Evolutionary conservation across 1,139 yeast genomes (phyloP).

Genomic region (Debaryomycetaceae sp.): DNA sequence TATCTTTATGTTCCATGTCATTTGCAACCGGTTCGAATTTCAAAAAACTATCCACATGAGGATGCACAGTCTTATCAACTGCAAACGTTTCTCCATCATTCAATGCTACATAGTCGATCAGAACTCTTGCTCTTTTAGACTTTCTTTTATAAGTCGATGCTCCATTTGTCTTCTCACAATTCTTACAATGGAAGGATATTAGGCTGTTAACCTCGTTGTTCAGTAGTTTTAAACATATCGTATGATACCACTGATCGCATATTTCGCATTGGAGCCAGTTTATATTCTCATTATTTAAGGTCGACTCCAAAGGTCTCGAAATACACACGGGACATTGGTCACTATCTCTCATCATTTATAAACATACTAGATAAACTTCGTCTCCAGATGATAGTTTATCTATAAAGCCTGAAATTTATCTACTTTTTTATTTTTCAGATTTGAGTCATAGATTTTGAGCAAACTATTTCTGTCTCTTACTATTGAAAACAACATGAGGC

Average conservation of each 20-base stretch:
- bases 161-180: slow-evolving; percentile 46
- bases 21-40: slow-evolving; percentile 17
- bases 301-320: slow-evolving; percentile 10
- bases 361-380: not conserved
- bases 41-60: slow-evolving; percentile 49
- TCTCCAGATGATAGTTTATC: too few species aligned
- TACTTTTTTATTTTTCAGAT: too few species aligned
- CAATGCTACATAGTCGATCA: slow-evolving; percentile 75
- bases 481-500: too few species aligned
- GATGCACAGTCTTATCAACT: slow-evolving; percentile 58
- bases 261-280: slow-evolving; percentile 63
- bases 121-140: slow-evolving; percentile 51
- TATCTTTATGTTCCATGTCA: slow-evolving; percentile 5
- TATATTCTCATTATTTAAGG: slow-evolving; percentile 4
- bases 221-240: slow-evolving; percentile 44
- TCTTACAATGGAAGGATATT: slow-evolving; percentile 53
- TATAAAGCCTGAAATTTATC: too few species aligned
- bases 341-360: slow-evolving; percentile 8
- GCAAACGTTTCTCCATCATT: slow-evolving; percentile 68
- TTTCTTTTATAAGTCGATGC: slow-evolving; percentile 53
- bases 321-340: slow-evolving; percentile 19
- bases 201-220: slow-evolving; percentile 35
- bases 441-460: too few species aligned
- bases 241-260: slow-evolving; percentile 64
- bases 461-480: too few species aligned